Percentiles rank a stretch among this genome's conserved stretches.
Conservation (phyloP, 768 basidiomycete genomes). For the Boletus rubescentipes region DNA sequence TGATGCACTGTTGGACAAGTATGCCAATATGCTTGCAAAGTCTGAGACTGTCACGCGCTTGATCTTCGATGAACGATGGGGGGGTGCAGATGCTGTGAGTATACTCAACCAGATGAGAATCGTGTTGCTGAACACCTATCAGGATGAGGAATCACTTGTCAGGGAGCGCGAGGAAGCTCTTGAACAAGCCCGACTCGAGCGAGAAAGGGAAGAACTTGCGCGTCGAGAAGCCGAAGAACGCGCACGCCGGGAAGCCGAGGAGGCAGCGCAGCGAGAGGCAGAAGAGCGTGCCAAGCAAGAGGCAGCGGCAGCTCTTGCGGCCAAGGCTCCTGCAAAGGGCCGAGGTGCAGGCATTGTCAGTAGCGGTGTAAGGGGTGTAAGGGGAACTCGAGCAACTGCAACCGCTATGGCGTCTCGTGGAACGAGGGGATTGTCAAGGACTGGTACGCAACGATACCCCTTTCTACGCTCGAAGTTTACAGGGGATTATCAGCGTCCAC, state of each 20-base stretch:
- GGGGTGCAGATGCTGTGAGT: slow-evolving; percentile 70
- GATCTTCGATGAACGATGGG: slow-evolving; percentile 76
- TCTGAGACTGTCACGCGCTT: slow-evolving; percentile 67
- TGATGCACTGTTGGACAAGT: slow-evolving; percentile 72
- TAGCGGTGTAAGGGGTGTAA: slow-evolving; percentile 67
- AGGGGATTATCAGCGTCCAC: slow-evolving; percentile 8
- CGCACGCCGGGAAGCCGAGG: slow-evolving; percentile 30
- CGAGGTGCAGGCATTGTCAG: slow-evolving; percentile 45
- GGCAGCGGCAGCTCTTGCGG: slow-evolving; percentile 37
- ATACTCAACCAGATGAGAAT: not conserved
- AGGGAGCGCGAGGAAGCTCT: slow-evolving; percentile 39
- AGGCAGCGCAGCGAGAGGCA: slow-evolving; percentile 40
- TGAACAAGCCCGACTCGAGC: slow-evolving; percentile 34
- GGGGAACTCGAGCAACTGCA: slow-evolving; percentile 68
- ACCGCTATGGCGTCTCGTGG: slow-evolving; percentile 41
- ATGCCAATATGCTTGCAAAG: slow-evolving; percentile 64
- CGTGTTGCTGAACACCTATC: not conserved
- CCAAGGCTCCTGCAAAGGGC: slow-evolving; percentile 34
- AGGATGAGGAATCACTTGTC: slow-evolving; percentile 63
- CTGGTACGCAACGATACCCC: slow-evolving; percentile 31
- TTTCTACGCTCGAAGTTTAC: slow-evolving; percentile 5
- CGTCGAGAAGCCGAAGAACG: slow-evolving; percentile 42
- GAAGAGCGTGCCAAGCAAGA: slow-evolving; percentile 52
- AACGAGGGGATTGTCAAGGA: slow-evolving; percentile 41
- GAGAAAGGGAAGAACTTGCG: slow-evolving; percentile 35